These are phyloP conservation scores for Gardenia jasminoides DNA, from an alignment of 257 asterid species.

Conservation along the genomic window DNA sequence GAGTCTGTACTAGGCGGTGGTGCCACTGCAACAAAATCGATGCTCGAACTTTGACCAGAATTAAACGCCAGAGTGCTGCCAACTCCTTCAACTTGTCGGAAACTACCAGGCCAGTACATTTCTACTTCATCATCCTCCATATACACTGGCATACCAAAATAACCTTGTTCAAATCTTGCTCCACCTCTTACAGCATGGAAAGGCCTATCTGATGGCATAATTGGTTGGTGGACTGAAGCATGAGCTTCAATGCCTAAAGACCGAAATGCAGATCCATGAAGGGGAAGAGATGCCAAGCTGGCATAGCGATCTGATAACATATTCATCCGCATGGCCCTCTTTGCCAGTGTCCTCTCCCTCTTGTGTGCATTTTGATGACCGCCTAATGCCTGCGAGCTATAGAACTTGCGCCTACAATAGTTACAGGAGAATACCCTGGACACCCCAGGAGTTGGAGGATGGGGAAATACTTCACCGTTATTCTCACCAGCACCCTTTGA, in stretches of 20 bases:
- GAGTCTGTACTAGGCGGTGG: slow-evolving; percentile 50
- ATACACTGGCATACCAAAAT: slow-evolving; percentile 52
- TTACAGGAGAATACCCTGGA: slow-evolving; percentile 84
- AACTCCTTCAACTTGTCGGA: slow-evolving; percentile 57
- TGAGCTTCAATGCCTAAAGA: slow-evolving; percentile 87
- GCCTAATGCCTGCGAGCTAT: slow-evolving; percentile 93
- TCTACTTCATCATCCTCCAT: slow-evolving; percentile 63
- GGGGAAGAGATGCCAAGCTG: slow-evolving; percentile 78
- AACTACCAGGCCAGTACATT: slow-evolving; percentile 86
- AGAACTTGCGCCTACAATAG: slow-evolving; percentile 84
- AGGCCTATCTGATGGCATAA: slow-evolving; percentile 35
- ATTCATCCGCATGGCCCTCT: slow-evolving; percentile 86
- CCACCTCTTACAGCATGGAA: slow-evolving; percentile 42
- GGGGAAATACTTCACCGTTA: slow-evolving; percentile 25
- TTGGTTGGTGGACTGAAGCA: slow-evolving; percentile 55
- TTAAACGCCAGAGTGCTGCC: slow-evolving; percentile 25
- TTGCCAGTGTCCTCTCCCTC: slow-evolving; percentile 83
- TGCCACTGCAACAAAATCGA: slow-evolving; percentile 39
- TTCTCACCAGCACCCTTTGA: slow-evolving; percentile 23
- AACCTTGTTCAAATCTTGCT: slow-evolving; percentile 66
- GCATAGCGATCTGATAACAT: slow-evolving; percentile 79
- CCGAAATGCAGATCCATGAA: slow-evolving; percentile 66
- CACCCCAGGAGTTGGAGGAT: slow-evolving; percentile 33
- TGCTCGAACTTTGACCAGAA: slow-evolving; percentile 41
- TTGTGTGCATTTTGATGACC: slow-evolving; percentile 98